A percentile compares a stretch with the other conserved stretches of the same genome.
phyloP scores from a whole-genome alignment of 2,329 filamentous ascomycete genomes.

The Diaporthe aspalathi region DNA sequence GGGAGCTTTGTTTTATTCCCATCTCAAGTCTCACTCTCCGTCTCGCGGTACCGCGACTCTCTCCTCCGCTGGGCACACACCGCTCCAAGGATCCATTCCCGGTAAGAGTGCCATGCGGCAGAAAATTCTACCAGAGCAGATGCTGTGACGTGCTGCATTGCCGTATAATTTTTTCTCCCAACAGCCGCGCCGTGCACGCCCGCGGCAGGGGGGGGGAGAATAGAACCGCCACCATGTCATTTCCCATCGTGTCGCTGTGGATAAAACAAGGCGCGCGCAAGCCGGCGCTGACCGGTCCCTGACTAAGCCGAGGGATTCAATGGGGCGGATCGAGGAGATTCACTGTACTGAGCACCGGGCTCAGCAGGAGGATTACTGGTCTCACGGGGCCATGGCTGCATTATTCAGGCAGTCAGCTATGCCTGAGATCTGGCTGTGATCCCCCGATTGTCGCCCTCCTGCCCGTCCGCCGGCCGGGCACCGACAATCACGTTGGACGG shows the following conservation, averaged over 20 bases:
- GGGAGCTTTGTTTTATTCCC: conserved; percentile 3
- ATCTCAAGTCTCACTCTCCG: too few relatives aligned
- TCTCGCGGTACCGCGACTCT: background rate
- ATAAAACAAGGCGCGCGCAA: background rate
- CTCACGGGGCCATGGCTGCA: conserved; percentile 7
- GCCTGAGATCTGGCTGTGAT: conserved; percentile 5
- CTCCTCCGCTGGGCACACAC: conserved; percentile 16
- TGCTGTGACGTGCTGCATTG: conserved; percentile 8
- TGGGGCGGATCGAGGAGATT: background rate
- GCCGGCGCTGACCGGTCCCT: conserved; percentile 14
- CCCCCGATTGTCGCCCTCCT: conserved; percentile 15
- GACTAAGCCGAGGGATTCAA: conserved; percentile 8
- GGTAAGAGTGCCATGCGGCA: conserved; percentile 11
- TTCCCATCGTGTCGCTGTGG: background rate
- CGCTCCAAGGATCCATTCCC: background rate
- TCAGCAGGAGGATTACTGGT: background rate
- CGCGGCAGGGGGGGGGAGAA: background rate
- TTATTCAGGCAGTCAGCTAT: conserved; percentile 19
- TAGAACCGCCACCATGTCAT: conserved; percentile 8
- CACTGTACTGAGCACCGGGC: background rate
- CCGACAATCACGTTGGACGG: conserved; percentile 1
- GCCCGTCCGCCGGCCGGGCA: conserved; percentile 6
- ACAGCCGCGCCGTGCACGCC: conserved; percentile 28
- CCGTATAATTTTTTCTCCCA: conserved; percentile 8
- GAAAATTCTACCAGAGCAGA: background rate